Conservation (phyloP, 2,329 filamentous ascomycete species). For the Cylindrodendrum hubeiense region DNA sequence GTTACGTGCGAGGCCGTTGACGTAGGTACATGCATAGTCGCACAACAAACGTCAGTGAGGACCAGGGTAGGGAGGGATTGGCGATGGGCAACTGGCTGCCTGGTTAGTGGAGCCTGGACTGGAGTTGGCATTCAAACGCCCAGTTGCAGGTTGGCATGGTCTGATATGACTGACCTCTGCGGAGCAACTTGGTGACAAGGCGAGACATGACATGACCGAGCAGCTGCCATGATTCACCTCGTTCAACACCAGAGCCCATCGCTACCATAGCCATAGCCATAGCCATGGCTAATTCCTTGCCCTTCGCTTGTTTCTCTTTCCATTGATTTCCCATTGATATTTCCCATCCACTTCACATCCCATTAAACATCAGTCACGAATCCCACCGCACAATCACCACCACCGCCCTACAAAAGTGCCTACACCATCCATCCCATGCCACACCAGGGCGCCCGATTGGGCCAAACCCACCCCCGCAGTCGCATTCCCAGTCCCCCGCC, state of each 20-base stretch:
- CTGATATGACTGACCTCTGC: too few relatives aligned
- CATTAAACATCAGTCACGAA: not conserved
- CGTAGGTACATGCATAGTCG: not conserved
- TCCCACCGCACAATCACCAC: slow-evolving; percentile 9
- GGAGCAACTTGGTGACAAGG: too few relatives aligned
- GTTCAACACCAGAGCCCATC: too few relatives aligned
- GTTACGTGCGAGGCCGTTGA: not conserved
- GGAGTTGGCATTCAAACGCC: too few relatives aligned
- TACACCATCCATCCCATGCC: not conserved
- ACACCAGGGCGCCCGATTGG: slow-evolving; percentile 9
- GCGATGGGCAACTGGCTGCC: not conserved
- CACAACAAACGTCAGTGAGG: not conserved
- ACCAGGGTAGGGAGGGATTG: not conserved
- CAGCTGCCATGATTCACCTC: too few relatives aligned
- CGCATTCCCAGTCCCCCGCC: too few relatives aligned
- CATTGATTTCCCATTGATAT: too few relatives aligned
- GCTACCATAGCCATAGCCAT: too few relatives aligned
- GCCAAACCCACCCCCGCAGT: slow-evolving; percentile 16
- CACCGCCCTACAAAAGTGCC: slow-evolving; percentile 35
- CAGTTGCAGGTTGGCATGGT: too few relatives aligned
- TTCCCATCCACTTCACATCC: not conserved
- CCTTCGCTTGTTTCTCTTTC: not conserved
- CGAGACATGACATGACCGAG: too few relatives aligned
- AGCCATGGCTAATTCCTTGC: too few relatives aligned
- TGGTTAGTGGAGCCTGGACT: slow-evolving; percentile 2